Percentiles rank a stretch among this genome's conserved stretches.
These are phyloP conservation scores for Talaromyces sp. DNA, from an alignment of 2,329 filamentous ascomycete genomes.

Conservation along the genomic window DNA sequence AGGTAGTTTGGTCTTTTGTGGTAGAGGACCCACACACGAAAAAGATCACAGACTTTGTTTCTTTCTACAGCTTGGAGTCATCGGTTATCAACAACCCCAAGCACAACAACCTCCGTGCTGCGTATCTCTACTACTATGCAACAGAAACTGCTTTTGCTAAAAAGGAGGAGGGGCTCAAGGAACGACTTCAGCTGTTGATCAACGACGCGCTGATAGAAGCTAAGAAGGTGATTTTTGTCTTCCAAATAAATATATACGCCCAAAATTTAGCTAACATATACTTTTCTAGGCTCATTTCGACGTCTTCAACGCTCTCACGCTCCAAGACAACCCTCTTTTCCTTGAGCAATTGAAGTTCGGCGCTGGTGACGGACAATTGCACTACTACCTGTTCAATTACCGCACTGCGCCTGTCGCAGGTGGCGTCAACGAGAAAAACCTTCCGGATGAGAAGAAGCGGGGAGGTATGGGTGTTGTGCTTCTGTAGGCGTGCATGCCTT, in stretches of 20 bases:
- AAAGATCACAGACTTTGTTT: slow-evolving; percentile 94
- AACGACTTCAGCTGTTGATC: slow-evolving; percentile 74
- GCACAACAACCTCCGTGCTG: slow-evolving; percentile 76
- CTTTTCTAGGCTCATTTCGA: slow-evolving; percentile 66
- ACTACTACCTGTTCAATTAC: slow-evolving; percentile 99
- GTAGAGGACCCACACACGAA: slow-evolving; percentile 68
- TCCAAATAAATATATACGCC: not conserved
- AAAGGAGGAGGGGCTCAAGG: slow-evolving; percentile 60
- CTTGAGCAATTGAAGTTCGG: slow-evolving; percentile 92
- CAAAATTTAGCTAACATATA: not conserved
- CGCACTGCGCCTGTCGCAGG: slow-evolving; percentile 78
- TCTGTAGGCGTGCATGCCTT: slow-evolving; percentile 46
- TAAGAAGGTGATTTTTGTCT: slow-evolving; percentile 56
- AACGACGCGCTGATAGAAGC: slow-evolving; percentile 83
- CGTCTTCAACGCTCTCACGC: slow-evolving; percentile 91
- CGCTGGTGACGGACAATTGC: slow-evolving; percentile 85
- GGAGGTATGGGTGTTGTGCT: slow-evolving; percentile 90
- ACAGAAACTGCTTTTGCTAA: slow-evolving; percentile 67
- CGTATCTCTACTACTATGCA: slow-evolving; percentile 97
- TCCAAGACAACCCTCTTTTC: slow-evolving; percentile 93
- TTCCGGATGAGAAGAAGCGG: slow-evolving; percentile 69
- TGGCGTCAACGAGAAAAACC: slow-evolving; percentile 75
- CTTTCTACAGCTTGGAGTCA: slow-evolving; percentile 92
- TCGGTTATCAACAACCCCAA: slow-evolving; percentile 80
- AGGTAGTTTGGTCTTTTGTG: slow-evolving; percentile 91